Base-by-base conservation (phyloP, 1,139 yeast species). In the Nakaseomyces uthaithaninus region DNA sequence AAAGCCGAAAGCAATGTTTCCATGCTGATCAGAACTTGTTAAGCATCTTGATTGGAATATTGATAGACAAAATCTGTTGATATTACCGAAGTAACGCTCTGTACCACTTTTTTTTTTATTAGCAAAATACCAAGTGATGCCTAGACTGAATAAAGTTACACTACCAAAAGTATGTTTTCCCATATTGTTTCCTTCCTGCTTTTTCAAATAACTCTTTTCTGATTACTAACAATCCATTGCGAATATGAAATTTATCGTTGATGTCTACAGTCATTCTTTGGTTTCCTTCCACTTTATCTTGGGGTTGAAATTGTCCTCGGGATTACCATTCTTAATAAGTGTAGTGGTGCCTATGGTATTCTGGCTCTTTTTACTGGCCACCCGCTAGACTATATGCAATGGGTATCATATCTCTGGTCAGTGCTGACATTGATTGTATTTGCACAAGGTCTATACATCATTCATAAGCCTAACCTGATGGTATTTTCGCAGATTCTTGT, bases 261-360 rank as follows among this genome's bases (percentile, higher is more conserved):
- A 9, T 22, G 27, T 34, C 19, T 8, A 11, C 33, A 54, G 57
- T 45, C 54, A 17, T 60, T 55, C 45, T 47, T 56, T 36, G 62
- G 63, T 19, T 47, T 52, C 25, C 40, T 86, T 18, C 96, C 97
- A 3, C 71, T 91, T 33, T 85, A 81, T 56, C 71, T 84, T 27
- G 97, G 96, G 8, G 94, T 87, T 18, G 97, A 91, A 60, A 60
- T 86, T 10, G 75, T 84, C 18, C 67, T 87, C n/a, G 82, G 86
- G 2, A 68, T 83, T 27, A 81, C 93, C 17, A 74, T 87, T 36
- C 71, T 89, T 52, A 89, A 91, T 66, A 89, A 89, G 60, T 86
- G 91, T 47, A 80, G 94, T 42, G 96, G 97, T 8, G 68, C 80
- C 20, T 91, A 81, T 61, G 98, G 97, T 22, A 68, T 89, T 31